These are phyloP conservation scores for Parastagonospora nodorum DNA, from an alignment of 2,329 filamentous ascomycete species.

Conservation along the genomic window DNA sequence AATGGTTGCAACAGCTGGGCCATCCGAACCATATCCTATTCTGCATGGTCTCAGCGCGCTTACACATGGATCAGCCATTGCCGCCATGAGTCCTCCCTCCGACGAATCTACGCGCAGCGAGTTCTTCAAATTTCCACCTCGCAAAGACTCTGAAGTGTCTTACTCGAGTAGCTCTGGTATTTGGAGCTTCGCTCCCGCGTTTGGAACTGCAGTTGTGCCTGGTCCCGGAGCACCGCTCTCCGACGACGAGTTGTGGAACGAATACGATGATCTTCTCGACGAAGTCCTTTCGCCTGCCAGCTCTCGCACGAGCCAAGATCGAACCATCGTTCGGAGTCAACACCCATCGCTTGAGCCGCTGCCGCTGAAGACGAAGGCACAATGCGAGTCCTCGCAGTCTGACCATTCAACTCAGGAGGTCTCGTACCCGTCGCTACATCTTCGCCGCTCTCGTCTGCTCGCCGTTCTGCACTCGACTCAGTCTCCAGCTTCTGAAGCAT, in stretches of 20 bases:
- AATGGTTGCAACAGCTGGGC: slow-evolving; percentile 32
- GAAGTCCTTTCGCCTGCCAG: slow-evolving; percentile 61
- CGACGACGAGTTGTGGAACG: slow-evolving; percentile 92
- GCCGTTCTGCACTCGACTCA: slow-evolving; percentile 56
- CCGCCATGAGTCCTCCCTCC: slow-evolving; percentile 34
- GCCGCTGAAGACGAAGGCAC: slow-evolving; percentile 30
- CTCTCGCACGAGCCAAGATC: slow-evolving; percentile 11
- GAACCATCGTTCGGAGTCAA: slow-evolving; percentile 17
- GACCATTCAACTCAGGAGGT: slow-evolving; percentile 27
- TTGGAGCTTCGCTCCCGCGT: slow-evolving; percentile 62
- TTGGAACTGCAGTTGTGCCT: slow-evolving; percentile 67
- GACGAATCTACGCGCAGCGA: slow-evolving; percentile 54
- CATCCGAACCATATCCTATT: slow-evolving; percentile 41
- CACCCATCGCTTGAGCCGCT: slow-evolving; percentile 38
- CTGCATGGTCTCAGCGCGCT: slow-evolving; percentile 41
- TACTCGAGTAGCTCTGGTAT: slow-evolving; percentile 69
- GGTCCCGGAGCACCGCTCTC: slow-evolving; percentile 64
- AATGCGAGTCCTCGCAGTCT: slow-evolving; percentile 36
- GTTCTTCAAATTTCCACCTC: slow-evolving; percentile 75
- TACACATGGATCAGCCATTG: slow-evolving; percentile 46
- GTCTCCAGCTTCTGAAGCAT: slow-evolving; percentile 57
- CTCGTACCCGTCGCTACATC: slow-evolving; percentile 45
- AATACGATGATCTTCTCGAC: slow-evolving; percentile 87
- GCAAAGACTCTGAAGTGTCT: slow-evolving; percentile 72
- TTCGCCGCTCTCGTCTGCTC: slow-evolving; percentile 57